Evolutionary conservation across 2,329 filamentous ascomycete genomes (phyloP), one percentile per base, ranked within the genome.

Genomic region (Claviceps sp.): DNA sequence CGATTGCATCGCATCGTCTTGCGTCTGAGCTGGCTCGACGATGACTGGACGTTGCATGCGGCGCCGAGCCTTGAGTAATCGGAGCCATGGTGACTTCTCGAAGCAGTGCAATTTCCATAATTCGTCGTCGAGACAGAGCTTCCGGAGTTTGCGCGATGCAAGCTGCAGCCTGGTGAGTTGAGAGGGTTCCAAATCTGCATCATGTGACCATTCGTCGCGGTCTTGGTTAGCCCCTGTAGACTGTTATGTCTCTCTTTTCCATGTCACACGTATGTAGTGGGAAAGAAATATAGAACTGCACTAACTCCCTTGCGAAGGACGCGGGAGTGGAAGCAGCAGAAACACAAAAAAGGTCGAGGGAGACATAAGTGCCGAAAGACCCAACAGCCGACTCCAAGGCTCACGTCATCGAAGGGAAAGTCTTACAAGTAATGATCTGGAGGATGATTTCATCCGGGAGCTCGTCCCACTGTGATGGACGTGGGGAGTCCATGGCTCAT

Each of bases 51-150:
- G 52, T 37, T 53, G 62, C 9, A 77, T 61, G 22, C 54, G 56
- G 29, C 63, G 63, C 37, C 64, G 62, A n/a, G 57, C 61, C 53
- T 74, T 75, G 23, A 86, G 75, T n/a, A 73, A 69, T 36, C 79
- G 75, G 60, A 84, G 78, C 63, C 83, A 83, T 37, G 74, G 64
- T 16, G 87, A 91, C 53, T 81, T 72, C 38, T 82, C 74, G 64
- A 93, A 88, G 64, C 85, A 90, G 62, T 83, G 75, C 3, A 75
- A 69, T 55, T 85, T 84, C 90, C 90, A 96, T 38, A 91, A 71
- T 40, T 74, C 77, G 59, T 85, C 78, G 62, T 95, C 88, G 52
- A 88, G 82, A 40, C 80, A 83, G 43, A 93, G 71, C 34, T 71
- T 66, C 29, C 83, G 75, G 53, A 91, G 78, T 45, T 73, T 75